These are phyloP conservation scores for Septoria petroselini DNA, from an alignment of 2,329 filamentous ascomycete species.

Conservation along the genomic window DNA sequence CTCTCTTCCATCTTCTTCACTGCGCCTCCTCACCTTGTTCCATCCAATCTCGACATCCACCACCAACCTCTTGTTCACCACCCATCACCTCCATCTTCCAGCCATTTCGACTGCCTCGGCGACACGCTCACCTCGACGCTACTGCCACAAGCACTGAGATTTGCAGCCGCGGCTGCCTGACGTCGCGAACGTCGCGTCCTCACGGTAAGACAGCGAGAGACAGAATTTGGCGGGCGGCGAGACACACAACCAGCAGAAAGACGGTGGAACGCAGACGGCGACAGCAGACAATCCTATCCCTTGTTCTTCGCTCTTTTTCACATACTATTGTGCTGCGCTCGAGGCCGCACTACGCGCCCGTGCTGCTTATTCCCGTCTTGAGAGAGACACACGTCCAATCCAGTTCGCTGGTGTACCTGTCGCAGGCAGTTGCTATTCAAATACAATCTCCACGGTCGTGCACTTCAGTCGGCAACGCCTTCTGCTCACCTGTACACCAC, in stretches of 20 bases:
- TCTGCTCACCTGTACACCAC: conserved; percentile 32
- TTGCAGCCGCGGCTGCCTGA: conserved; percentile 12
- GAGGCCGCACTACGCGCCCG: conserved; percentile 21
- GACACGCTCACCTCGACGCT: background rate
- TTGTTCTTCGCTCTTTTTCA: conserved; percentile 5
- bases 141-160: conserved; percentile 1
- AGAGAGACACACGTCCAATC: conserved; percentile 17
- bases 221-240: conserved; percentile 12
- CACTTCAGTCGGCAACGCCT: conserved; percentile 26
- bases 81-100: background rate
- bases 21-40: conserved; percentile 6
- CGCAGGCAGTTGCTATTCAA: conserved; percentile 35
- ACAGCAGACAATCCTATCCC: conserved; percentile 8
- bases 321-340: conserved; percentile 20
- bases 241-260: conserved; percentile 13
- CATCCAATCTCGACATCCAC: background rate
- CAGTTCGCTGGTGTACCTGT: conserved; percentile 25
- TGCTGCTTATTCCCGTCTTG: conserved; percentile 18
- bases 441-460: conserved; percentile 33
- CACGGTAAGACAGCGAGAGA: conserved; percentile 17
- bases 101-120: no score
- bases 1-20: background rate
- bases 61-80: background rate
- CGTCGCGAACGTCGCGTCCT: conserved; percentile 6
- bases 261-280: conserved; percentile 2